phyloP scores from a whole-genome alignment of 805 yeast species.

The Barnettozyma populi region DNA sequence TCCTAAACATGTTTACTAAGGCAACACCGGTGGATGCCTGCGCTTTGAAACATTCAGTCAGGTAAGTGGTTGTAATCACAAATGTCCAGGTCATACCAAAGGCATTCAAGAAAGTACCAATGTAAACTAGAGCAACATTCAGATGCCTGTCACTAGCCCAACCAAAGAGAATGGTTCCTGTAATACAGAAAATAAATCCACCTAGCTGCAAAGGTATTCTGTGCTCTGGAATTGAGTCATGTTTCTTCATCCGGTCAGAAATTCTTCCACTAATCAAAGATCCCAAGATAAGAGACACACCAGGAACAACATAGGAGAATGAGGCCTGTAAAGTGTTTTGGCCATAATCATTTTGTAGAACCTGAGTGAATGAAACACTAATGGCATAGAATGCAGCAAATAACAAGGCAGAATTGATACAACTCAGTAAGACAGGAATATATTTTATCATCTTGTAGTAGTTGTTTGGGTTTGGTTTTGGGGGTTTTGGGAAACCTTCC shows the following conservation, averaged over 20 bases:
- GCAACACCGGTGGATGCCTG: conserved; percentile 52
- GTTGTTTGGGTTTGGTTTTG: conserved; percentile 35
- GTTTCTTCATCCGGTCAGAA: conserved; percentile 35
- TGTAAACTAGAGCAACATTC: conserved; percentile 35
- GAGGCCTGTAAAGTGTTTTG: conserved; percentile 34
- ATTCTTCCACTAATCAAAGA: conserved; percentile 44
- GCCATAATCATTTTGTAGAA: conserved; percentile 33
- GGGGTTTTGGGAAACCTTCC: conserved; percentile 38
- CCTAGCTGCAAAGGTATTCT: conserved; percentile 39
- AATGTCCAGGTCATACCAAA: conserved; percentile 54
- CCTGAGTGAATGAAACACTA: conserved; percentile 43
- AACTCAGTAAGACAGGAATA: conserved; percentile 40
- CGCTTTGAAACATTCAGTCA: conserved; percentile 43
- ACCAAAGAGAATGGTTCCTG: conserved; percentile 46
- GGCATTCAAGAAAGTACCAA: conserved; percentile 41
- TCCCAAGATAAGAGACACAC: conserved; percentile 42
- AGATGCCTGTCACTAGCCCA: conserved; percentile 41
- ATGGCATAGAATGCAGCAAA: conserved; percentile 52
- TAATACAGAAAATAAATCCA: conserved; percentile 38
- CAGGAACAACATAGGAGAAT: conserved; percentile 49
- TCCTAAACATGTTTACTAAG: conserved; percentile 46
- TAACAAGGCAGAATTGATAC: conserved; percentile 43
- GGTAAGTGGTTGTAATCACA: conserved; percentile 46
- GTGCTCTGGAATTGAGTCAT: conserved; percentile 40
- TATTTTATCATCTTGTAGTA: conserved; percentile 35